phyloP scores from a whole-genome alignment of 768 basidiomycete species.

The Leccinellum rugosiceps region DNA sequence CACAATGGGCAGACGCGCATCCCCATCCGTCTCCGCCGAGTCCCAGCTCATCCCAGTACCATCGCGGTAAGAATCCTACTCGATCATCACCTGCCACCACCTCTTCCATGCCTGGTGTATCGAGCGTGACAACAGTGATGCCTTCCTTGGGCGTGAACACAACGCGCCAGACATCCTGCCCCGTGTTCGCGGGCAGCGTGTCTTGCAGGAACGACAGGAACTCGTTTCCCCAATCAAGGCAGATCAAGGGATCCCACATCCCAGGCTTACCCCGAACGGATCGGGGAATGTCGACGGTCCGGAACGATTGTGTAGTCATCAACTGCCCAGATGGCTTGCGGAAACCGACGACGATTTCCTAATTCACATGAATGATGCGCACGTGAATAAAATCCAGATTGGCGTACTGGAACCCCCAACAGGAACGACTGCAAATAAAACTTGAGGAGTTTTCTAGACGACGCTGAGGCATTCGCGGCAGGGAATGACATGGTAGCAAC shows the following conservation, averaged over 20 bases:
- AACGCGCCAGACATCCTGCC: slow-evolving; percentile 63
- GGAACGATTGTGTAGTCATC: slow-evolving; percentile 64
- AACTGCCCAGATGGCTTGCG: slow-evolving; percentile 73
- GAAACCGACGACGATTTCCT: slow-evolving; percentile 89
- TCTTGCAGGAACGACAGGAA: slow-evolving; percentile 57
- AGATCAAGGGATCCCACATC: slow-evolving; percentile 75
- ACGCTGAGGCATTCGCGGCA: background rate
- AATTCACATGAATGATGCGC: slow-evolving; percentile 1
- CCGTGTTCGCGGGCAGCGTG: slow-evolving; percentile 24
- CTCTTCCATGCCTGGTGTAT: slow-evolving; percentile 47
- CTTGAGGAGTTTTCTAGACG: slow-evolving; percentile 77
- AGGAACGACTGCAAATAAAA: slow-evolving; percentile 92
- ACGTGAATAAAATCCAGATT: background rate
- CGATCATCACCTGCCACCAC: slow-evolving; percentile 67
- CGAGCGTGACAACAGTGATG: slow-evolving; percentile 48
- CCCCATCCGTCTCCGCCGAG: slow-evolving; percentile 1
- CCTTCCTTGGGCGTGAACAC: slow-evolving; percentile 60
- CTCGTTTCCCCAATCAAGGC: slow-evolving; percentile 68
- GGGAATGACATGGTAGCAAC: slow-evolving; percentile 10
- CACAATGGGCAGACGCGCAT: slow-evolving; percentile 6
- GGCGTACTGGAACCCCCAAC: slow-evolving; percentile 80
- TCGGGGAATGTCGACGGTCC: slow-evolving; percentile 77
- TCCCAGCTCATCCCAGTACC: slow-evolving; percentile 47
- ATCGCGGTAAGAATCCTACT: slow-evolving; percentile 74
- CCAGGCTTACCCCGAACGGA: slow-evolving; percentile 69